phyloP scores from a whole-genome alignment of 805 yeast species.

The Sugiyamaella smithiae region DNA sequence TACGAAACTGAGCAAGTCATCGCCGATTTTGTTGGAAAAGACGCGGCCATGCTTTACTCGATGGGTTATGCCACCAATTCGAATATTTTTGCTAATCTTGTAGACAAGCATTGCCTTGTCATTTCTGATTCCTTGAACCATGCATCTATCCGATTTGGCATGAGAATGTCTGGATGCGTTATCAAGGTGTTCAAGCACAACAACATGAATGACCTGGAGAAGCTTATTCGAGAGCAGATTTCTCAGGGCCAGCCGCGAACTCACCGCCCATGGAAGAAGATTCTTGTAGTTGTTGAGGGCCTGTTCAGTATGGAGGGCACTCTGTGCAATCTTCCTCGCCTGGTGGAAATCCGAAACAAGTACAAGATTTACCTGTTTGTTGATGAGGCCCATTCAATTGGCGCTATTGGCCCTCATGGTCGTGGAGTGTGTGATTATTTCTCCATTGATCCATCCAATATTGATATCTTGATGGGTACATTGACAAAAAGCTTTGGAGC shows the following conservation, averaged over 20 bases:
- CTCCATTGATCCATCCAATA: conserved; percentile 66
- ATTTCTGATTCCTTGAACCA: conserved; percentile 94
- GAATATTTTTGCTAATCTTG: conserved; percentile 73
- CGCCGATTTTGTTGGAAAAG: conserved; percentile 88
- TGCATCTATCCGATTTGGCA: conserved; percentile 93
- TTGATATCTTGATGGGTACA: conserved; percentile 96
- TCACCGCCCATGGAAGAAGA: conserved; percentile 89
- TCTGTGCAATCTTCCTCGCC: conserved; percentile 71
- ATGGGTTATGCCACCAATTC: conserved; percentile 98
- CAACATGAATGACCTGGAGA: conserved; percentile 78
- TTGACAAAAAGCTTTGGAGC: conserved; percentile 98
- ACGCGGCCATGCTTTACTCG: conserved; percentile 78
- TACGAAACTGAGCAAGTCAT: conserved; percentile 67
- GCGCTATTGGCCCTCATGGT: conserved; percentile 96
- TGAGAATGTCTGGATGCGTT: conserved; percentile 87
- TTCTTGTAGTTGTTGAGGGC: conserved; percentile 85
- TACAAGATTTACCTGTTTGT: conserved; percentile 88
- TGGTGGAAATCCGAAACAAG: conserved; percentile 70
- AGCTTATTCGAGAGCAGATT: conserved; percentile 74
- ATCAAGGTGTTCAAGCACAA: conserved; percentile 91
- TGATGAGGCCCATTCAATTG: conserved; percentile 98
- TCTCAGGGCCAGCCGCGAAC: conserved; percentile 93
- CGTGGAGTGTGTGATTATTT: conserved; percentile 95
- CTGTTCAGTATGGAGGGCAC: conserved; percentile 77
- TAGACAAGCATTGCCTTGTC: conserved; percentile 84